Evolutionary conservation across 2,329 filamentous ascomycete genomes (phyloP).

Genomic region (Sclerotinia subarctica): DNA sequence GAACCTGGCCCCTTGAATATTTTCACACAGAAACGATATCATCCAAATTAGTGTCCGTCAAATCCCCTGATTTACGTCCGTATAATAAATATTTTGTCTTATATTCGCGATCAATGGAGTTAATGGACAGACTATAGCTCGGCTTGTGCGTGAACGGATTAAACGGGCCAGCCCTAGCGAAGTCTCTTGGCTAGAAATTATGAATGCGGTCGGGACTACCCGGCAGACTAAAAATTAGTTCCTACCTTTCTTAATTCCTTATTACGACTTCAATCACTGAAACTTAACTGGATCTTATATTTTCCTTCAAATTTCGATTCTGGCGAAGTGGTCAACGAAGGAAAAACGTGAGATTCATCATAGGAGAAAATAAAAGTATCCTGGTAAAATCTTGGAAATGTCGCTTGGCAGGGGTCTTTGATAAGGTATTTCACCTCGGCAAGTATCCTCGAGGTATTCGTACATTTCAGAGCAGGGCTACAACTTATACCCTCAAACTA

Average conservation of each 20-base stretch:
- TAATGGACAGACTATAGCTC: neutral
- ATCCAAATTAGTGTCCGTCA: neutral
- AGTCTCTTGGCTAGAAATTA: neutral
- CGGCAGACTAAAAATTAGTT: neutral
- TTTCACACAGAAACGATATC: neutral
- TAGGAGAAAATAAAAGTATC: neutral
- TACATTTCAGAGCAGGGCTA: neutral
- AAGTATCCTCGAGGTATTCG: neutral
- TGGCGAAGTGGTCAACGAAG: neutral
- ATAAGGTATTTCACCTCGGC: neutral
- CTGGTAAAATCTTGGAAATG: constrained; percentile 2
- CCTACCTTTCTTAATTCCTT: neutral
- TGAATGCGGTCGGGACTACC: neutral
- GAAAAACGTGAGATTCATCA: neutral
- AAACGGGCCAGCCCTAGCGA: constrained; percentile 10
- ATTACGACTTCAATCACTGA: neutral
- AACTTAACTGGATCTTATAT: neutral
- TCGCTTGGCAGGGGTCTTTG: neutral
- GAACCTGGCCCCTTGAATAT: neutral
- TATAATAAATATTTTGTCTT: neutral
- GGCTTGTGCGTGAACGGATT: constrained; percentile 3
- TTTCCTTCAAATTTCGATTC: neutral
- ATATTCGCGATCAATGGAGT: neutral
- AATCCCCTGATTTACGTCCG: neutral
- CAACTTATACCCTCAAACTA: neutral